Percentiles rank a stretch among this genome's conserved stretches.
These are phyloP conservation scores for Diplodia scrobiculata DNA, from an alignment of 2,329 filamentous ascomycete species.

Conservation along the genomic window DNA sequence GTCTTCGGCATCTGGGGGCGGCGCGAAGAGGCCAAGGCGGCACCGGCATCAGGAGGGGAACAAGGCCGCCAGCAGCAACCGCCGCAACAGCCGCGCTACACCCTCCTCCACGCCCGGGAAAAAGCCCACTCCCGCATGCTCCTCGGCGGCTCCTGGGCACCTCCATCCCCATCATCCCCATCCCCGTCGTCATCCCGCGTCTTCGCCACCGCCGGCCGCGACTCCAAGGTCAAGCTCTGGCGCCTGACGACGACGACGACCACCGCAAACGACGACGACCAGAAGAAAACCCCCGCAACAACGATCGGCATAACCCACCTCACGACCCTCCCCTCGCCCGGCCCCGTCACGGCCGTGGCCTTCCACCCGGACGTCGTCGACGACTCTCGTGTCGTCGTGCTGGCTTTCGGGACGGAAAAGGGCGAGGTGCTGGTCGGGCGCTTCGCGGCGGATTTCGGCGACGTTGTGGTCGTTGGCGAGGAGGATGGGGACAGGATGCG, in stretches of 20 bases:
- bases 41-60: no score
- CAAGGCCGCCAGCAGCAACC: no score
- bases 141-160: conserved; percentile 81
- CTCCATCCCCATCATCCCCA: conserved; percentile 37
- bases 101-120: conserved; percentile 64
- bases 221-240: conserved; percentile 75
- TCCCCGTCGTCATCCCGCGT: conserved; percentile 43
- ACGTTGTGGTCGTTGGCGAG: no score
- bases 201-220: conserved; percentile 87
- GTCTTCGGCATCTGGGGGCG: conserved; percentile 82
- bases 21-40: neutral
- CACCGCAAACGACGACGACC: no score
- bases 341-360: conserved; percentile 41
- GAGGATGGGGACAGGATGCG: conserved; percentile 28
- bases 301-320: conserved; percentile 31
- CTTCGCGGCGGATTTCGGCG: conserved; percentile 26
- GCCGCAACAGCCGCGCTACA: conserved; percentile 50
- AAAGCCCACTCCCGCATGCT: conserved; percentile 95
- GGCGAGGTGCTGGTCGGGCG: conserved; percentile 33
- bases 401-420: conserved; percentile 42
- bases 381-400: conserved; percentile 24
- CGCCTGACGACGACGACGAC: conserved; percentile 35
- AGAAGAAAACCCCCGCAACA: neutral
- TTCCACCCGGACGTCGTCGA: conserved; percentile 32
- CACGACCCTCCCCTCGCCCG: conserved; percentile 34